phyloP scores from a whole-genome alignment of 345 rosid genomes.

The Lepidium africanum region DNA sequence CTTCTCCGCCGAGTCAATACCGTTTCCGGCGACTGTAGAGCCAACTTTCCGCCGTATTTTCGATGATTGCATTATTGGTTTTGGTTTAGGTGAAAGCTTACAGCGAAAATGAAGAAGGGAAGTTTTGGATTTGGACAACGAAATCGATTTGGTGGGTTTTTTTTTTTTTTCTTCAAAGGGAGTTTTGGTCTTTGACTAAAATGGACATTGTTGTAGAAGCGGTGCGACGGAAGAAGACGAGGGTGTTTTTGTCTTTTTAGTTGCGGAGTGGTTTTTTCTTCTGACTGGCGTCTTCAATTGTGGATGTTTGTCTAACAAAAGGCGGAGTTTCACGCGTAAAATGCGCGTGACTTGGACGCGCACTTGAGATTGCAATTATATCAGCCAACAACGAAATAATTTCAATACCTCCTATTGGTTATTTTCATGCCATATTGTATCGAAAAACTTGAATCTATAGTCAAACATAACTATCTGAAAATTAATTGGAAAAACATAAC shows the following conservation, averaged over 20 bases:
- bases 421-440: too few relatives aligned
- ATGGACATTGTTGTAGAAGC: constrained; percentile 21
- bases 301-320: constrained; percentile 12
- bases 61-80: constrained; percentile 47
- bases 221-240: constrained; percentile 13
- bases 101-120: constrained; percentile 18
- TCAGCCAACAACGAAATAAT: too few relatives aligned
- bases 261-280: constrained; percentile 10
- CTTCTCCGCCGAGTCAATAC: constrained; percentile 71
- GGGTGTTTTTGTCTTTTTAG: constrained; percentile 17
- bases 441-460: too few relatives aligned
- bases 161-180: background rate
- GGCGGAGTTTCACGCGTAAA: background rate
- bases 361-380: background rate
- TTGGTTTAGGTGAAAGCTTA: background rate
- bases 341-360: background rate
- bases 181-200: constrained; percentile 29
- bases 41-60: constrained; percentile 72
- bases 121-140: constrained; percentile 14
- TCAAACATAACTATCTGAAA: too few relatives aligned
- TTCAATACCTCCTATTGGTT: too few relatives aligned
- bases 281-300: constrained; percentile 11
- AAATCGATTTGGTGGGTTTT: background rate
- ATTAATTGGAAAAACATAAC: too few relatives aligned
- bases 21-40: constrained; percentile 38